Evolutionary conservation across 805 yeast species (phyloP).

Genomic region (Wickerhamiella alocasiicola): DNA sequence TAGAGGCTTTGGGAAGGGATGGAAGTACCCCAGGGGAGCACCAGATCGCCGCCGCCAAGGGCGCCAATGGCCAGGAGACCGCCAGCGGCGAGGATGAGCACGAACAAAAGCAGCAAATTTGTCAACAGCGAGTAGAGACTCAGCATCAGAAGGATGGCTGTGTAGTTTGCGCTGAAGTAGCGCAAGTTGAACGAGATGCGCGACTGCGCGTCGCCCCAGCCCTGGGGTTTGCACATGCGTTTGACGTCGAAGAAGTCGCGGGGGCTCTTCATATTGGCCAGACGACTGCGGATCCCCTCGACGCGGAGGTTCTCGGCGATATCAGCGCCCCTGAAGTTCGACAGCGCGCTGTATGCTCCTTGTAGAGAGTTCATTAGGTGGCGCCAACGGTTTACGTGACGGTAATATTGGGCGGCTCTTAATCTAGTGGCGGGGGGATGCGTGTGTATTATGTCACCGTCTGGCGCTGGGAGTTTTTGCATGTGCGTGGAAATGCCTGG

Average conservation of each 20-base stretch:
- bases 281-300: constrained; percentile 40
- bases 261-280: constrained; percentile 70
- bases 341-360: constrained; percentile 8
- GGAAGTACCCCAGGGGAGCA: constrained; percentile 50
- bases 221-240: constrained; percentile 80
- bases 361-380: constrained; percentile 9
- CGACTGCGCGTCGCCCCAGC: constrained; percentile 78
- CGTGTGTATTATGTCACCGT: too few relatives aligned
- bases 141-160: constrained; percentile 55
- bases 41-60: constrained; percentile 73
- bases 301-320: constrained; percentile 14
- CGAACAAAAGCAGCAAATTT: constrained; percentile 73
- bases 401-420: too few relatives aligned
- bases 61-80: constrained; percentile 71
- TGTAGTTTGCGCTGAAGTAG: constrained; percentile 79
- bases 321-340: constrained; percentile 2
- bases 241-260: constrained; percentile 89
- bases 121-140: constrained; percentile 80
- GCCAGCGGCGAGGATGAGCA: constrained; percentile 54
- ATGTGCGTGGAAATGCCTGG: too few relatives aligned
- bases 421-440: background rate
- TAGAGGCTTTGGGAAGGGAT: constrained; percentile 64
- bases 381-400: too few relatives aligned
- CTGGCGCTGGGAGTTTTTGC: too few relatives aligned
- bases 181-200: constrained; percentile 79